Conservation (phyloP, 768 basidiomycete genomes). For the Suillus spraguei region DNA sequence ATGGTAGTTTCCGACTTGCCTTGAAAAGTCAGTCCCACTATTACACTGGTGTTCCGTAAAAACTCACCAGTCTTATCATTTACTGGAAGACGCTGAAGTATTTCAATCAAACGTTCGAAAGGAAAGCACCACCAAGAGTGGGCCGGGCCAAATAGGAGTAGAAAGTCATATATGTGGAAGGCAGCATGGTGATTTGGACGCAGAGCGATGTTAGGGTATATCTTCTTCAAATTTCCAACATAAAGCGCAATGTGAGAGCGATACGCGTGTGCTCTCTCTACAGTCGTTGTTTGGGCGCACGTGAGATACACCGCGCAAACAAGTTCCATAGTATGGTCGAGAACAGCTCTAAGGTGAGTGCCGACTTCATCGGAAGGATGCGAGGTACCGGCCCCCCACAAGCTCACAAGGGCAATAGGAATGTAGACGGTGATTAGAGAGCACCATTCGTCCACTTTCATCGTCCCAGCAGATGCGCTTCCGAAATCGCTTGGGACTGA, state of each 20-base stretch:
- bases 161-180: slow-evolving; percentile 31
- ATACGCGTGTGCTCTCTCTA: slow-evolving; percentile 17
- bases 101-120: slow-evolving; percentile 35
- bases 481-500: slow-evolving; percentile 19
- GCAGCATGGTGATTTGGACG: slow-evolving; percentile 36
- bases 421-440: slow-evolving; percentile 30
- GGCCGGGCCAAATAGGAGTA: slow-evolving; percentile 30
- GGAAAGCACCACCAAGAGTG: slow-evolving; percentile 31
- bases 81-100: slow-evolving; percentile 31
- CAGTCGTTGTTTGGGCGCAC: slow-evolving; percentile 16
- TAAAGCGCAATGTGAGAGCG: slow-evolving; percentile 19
- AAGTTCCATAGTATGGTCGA: slow-evolving; percentile 32
- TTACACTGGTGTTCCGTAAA: background rate
- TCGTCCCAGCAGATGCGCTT: slow-evolving; percentile 22
- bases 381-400: no score
- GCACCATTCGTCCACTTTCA: slow-evolving; percentile 41
- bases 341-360: slow-evolving; percentile 8
- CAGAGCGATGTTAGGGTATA: slow-evolving; percentile 21
- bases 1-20: slow-evolving; percentile 15
- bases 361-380: background rate
- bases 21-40: background rate
- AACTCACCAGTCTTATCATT: slow-evolving; percentile 35
- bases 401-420: slow-evolving; percentile 32
- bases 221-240: slow-evolving; percentile 16
- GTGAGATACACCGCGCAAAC: slow-evolving; percentile 25